These are phyloP conservation scores for Chaetomium strumarium DNA, from an alignment of 2,329 filamentous ascomycete genomes.

Conservation along the genomic window DNA sequence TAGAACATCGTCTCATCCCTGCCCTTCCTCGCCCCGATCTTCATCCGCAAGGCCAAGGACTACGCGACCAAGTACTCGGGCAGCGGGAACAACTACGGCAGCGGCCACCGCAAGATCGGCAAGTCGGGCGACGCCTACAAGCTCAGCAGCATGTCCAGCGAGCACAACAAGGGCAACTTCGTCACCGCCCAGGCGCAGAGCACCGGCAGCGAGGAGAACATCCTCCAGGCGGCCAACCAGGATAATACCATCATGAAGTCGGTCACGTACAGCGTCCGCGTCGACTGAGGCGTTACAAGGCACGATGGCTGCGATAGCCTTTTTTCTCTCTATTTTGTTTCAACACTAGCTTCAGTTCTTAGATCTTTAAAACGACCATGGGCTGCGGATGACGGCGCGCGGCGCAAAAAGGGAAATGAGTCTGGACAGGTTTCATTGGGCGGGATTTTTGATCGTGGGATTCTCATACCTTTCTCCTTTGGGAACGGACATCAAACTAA, in stretches of 20 bases:
- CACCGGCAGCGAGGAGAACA: slow-evolving; percentile 36
- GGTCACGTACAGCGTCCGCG: slow-evolving; percentile 36
- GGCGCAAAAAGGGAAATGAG: no score
- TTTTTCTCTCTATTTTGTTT: no score
- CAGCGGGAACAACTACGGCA: slow-evolving; percentile 23
- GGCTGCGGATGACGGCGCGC: no score
- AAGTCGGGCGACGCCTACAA: slow-evolving; percentile 31
- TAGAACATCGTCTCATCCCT: slow-evolving; percentile 44
- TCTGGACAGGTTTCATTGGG: no score
- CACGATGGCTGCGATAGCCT: no score
- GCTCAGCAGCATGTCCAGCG: slow-evolving; percentile 34
- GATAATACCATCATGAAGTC: slow-evolving; percentile 37
- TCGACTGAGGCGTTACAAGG: slow-evolving; percentile 29
- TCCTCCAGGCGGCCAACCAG: slow-evolving; percentile 24
- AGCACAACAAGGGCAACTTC: slow-evolving; percentile 29
- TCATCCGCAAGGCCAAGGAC: slow-evolving; percentile 37
- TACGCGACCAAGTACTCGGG: slow-evolving; percentile 34
- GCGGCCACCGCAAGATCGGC: slow-evolving; percentile 12
- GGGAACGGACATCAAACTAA: no score
- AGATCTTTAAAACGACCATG: no score
- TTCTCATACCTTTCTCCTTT: no score
- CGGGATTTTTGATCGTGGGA: no score
- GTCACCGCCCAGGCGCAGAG: slow-evolving; percentile 22
- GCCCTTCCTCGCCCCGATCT: slow-evolving; percentile 41
- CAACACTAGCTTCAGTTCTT: no score